A percentile compares a stretch with the other conserved stretches of the same genome.
phyloP scores from a whole-genome alignment of 1,139 yeast genomes.

The Spencermartinsiella ligniputridi region DNA sequence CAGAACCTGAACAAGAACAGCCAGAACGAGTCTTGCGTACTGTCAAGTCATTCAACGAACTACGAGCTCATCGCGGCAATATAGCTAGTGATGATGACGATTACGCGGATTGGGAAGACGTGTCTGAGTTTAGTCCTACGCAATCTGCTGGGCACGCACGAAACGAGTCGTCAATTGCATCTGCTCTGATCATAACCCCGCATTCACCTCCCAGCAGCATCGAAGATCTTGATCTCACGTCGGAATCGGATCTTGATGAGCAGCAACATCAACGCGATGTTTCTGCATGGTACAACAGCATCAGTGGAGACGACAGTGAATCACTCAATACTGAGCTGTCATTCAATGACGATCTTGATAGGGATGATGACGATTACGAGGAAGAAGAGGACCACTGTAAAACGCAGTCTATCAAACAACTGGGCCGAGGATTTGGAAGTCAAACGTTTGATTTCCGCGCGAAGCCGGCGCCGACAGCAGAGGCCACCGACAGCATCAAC shows the following conservation, averaged over 20 bases:
- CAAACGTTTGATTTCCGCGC: not conserved
- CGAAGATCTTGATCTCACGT: constrained; percentile 1
- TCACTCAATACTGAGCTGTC: constrained; percentile 4
- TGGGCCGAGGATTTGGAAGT: not conserved
- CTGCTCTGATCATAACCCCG: not conserved
- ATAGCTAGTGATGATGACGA: constrained; percentile 23
- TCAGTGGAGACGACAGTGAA: constrained; percentile 20
- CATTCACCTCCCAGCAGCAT: not conserved
- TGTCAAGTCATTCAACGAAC: constrained; percentile 10
- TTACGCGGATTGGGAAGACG: constrained; percentile 17
- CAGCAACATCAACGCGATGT: constrained; percentile 31
- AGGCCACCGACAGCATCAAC: not conserved
- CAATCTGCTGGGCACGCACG: not conserved
- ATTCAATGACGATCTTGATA: constrained; percentile 8
- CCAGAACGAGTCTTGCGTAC: constrained; percentile 5
- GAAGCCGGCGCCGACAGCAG: not conserved
- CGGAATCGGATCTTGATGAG: constrained; percentile 19
- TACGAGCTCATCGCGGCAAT: constrained; percentile 15
- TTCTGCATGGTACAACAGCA: constrained; percentile 30
- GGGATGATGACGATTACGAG: constrained; percentile 11
- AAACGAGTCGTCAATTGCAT: constrained; percentile 7
- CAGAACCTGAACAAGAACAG: constrained; percentile 1
- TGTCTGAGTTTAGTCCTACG: constrained; percentile 3
- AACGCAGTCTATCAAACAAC: not conserved
- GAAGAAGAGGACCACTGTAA: not conserved